phyloP scores from a whole-genome alignment of 805 yeast species.

The Candida easanensis region DNA sequence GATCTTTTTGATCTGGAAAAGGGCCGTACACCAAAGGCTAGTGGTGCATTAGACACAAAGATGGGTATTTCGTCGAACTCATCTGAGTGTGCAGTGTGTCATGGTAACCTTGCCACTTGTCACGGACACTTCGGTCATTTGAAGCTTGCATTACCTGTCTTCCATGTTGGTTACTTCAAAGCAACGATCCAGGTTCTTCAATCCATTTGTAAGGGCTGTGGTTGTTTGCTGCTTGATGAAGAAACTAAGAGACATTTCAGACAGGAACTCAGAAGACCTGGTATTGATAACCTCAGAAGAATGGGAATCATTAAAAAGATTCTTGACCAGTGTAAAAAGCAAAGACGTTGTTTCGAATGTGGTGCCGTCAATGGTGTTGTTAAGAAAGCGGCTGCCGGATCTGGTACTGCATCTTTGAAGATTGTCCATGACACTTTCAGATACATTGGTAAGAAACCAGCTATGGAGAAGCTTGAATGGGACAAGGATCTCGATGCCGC shows the following conservation, averaged over 20 bases:
- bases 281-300: slow-evolving; percentile 84
- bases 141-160: slow-evolving; percentile 89
- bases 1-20: slow-evolving; percentile 89
- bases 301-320: slow-evolving; percentile 84
- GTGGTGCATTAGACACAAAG: slow-evolving; percentile 86
- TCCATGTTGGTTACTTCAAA: slow-evolving; percentile 96
- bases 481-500: slow-evolving; percentile 82
- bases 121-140: slow-evolving; percentile 99
- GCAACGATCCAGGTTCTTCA: slow-evolving; percentile 85
- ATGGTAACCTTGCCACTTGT: slow-evolving; percentile 87
- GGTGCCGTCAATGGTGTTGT: slow-evolving; percentile 94
- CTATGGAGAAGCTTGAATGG: slow-evolving; percentile 83
- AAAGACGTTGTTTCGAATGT: slow-evolving; percentile 85
- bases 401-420: slow-evolving; percentile 90
- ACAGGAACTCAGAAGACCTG: slow-evolving; percentile 81
- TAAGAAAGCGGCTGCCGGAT: slow-evolving; percentile 89
- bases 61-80: slow-evolving; percentile 94
- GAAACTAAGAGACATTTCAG: slow-evolving; percentile 64
- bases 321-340: slow-evolving; percentile 92
- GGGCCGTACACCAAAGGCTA: slow-evolving; percentile 75
- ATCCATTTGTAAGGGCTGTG: slow-evolving; percentile 87
- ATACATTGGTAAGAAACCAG: slow-evolving; percentile 88
- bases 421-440: slow-evolving; percentile 94
- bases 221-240: slow-evolving; percentile 73
- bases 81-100: slow-evolving; percentile 88